phyloP scores from a whole-genome alignment of 495 filamentous ascomycete genomes.

The Collariella sp. region DNA sequence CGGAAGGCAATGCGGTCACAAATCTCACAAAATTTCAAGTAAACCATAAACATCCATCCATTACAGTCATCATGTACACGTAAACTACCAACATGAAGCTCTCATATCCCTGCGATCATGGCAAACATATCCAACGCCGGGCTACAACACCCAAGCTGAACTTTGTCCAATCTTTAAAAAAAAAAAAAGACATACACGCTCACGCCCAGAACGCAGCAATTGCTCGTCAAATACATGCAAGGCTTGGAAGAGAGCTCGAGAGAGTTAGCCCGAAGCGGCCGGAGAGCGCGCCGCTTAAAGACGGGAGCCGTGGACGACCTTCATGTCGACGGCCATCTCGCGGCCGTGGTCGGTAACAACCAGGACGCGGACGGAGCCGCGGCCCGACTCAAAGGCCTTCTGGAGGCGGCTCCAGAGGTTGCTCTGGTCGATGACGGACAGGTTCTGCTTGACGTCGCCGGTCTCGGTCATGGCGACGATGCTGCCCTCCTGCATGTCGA shows the following conservation, averaged over 20 bases:
- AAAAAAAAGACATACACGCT: slow-evolving; percentile 20
- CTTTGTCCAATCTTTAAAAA: slow-evolving; percentile 24
- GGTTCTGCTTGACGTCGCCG: slow-evolving; percentile 95
- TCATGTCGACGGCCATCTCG: slow-evolving; percentile 97
- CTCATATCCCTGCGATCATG: slow-evolving; percentile 11
- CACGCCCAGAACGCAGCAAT: slow-evolving; percentile 17
- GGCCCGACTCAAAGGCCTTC: slow-evolving; percentile 81
- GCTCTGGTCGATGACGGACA: slow-evolving; percentile 90
- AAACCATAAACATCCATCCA: slow-evolving; percentile 21
- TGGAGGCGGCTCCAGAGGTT: slow-evolving; percentile 72
- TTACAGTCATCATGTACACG: slow-evolving; percentile 34
- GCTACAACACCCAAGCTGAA: slow-evolving; percentile 9
- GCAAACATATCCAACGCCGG: slow-evolving; percentile 8
- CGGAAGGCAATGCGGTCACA: neutral
- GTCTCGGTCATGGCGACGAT: slow-evolving; percentile 48
- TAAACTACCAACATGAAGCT: slow-evolving; percentile 16
- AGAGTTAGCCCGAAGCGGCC: neutral
- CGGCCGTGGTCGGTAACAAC: slow-evolving; percentile 91
- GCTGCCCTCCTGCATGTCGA: slow-evolving; percentile 85
- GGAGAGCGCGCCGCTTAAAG: slow-evolving; percentile 39
- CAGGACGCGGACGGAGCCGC: slow-evolving; percentile 86
- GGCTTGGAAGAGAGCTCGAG: neutral
- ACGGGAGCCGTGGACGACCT: slow-evolving; percentile 75
- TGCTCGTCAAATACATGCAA: slow-evolving; percentile 8
- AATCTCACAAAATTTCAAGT: neutral